These are phyloP conservation scores for Rhodofomes roseus DNA, from an alignment of 1,284 basidiomycete species.

Conservation along the genomic window DNA sequence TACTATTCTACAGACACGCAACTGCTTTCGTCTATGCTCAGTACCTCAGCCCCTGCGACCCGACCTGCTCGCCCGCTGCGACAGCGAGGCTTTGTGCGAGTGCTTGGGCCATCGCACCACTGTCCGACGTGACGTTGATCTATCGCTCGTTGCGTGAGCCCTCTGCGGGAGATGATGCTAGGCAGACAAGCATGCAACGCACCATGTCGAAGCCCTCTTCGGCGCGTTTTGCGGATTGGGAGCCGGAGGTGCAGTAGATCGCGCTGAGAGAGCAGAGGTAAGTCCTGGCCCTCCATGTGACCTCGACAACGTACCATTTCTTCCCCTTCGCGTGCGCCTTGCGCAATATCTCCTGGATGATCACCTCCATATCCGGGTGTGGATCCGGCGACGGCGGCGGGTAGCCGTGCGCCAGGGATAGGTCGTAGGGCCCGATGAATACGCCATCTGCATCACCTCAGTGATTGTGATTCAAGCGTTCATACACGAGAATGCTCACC, in stretches of 20 bases:
- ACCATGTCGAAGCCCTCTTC: slow-evolving; percentile 41
- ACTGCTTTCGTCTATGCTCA: neutral
- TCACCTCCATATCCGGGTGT: slow-evolving; percentile 56
- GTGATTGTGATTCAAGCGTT: neutral
- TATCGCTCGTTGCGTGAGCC: slow-evolving; percentile 47
- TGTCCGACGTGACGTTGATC: slow-evolving; percentile 52
- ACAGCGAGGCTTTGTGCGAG: slow-evolving; percentile 31
- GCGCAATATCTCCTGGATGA: slow-evolving; percentile 55
- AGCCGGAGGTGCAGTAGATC: slow-evolving; percentile 34
- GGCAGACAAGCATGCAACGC: slow-evolving; percentile 16
- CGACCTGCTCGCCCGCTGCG: slow-evolving; percentile 21
- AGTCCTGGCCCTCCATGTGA: neutral
- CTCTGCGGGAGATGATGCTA: slow-evolving; percentile 32
- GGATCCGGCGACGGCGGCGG: slow-evolving; percentile 58
- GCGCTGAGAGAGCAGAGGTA: slow-evolving; percentile 12
- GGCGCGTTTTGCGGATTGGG: slow-evolving; percentile 34
- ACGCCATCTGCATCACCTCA: slow-evolving; percentile 35
- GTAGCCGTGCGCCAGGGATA: slow-evolving; percentile 57
- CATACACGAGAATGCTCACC: slow-evolving; percentile 33
- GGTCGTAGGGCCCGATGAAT: slow-evolving; percentile 70
- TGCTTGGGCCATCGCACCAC: slow-evolving; percentile 41
- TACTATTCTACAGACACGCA: too few species aligned
- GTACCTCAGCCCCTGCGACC: slow-evolving; percentile 13
- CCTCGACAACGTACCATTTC: slow-evolving; percentile 49
- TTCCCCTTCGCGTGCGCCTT: slow-evolving; percentile 55